Percentiles rank a stretch among this genome's conserved stretches.
Conservation (phyloP, 2,329 filamentous ascomycete species). For the Aaosphaeria pasadenensis region DNA sequence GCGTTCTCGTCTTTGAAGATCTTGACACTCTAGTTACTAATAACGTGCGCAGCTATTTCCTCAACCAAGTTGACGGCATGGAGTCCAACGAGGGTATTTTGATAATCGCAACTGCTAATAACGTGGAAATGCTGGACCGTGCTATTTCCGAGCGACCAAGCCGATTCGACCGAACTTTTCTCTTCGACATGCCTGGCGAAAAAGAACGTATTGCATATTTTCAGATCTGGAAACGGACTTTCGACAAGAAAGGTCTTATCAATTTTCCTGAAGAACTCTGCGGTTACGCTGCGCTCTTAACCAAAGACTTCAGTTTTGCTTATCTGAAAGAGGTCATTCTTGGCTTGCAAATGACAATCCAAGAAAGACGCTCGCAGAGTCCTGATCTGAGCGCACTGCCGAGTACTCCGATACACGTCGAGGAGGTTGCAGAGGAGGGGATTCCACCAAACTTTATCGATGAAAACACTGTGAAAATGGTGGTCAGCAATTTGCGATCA, state of each 20-base stretch:
- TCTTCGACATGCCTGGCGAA: constrained; percentile 36
- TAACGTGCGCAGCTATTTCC: constrained; percentile 61
- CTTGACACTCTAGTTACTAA: constrained; percentile 63
- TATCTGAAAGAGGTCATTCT: constrained; percentile 41
- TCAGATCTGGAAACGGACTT: constrained; percentile 41
- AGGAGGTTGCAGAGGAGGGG: too few relatives aligned
- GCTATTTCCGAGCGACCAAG: constrained; percentile 50
- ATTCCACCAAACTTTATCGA: too few relatives aligned
- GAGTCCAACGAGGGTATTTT: constrained; percentile 67
- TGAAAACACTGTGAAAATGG: too few relatives aligned
- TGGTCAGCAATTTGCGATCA: too few relatives aligned
- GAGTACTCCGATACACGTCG: too few relatives aligned
- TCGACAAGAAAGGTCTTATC: constrained; percentile 25
- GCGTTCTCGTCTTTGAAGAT: constrained; percentile 68
- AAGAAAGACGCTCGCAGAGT: too few relatives aligned
- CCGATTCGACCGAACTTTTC: constrained; percentile 45
- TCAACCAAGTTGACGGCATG: constrained; percentile 69
- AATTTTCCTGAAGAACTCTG: constrained; percentile 38
- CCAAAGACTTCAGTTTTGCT: constrained; percentile 40
- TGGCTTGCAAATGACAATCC: too few relatives aligned
- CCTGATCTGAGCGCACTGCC: too few relatives aligned
- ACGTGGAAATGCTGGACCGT: constrained; percentile 61
- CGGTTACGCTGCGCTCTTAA: constrained; percentile 29
- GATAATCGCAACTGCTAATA: constrained; percentile 64
- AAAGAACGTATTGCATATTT: constrained; percentile 37